Base-by-base conservation (phyloP, 495 filamentous ascomycete species). In the Geopyxis carbonaria region DNA sequence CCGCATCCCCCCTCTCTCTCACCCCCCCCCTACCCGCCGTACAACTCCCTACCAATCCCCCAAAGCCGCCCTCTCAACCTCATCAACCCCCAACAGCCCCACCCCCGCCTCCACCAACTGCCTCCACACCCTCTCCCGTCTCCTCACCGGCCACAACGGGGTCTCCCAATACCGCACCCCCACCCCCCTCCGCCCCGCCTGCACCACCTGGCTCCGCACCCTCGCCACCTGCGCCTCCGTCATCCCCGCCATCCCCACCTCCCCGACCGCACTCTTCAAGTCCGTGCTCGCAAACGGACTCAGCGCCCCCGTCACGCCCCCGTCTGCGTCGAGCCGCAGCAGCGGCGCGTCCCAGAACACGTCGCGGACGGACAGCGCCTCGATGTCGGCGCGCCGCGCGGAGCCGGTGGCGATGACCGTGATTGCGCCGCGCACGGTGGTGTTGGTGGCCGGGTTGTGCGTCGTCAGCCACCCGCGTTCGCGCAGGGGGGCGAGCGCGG, bases 401-500 rank as follows among this genome's bases (percentile, higher is more conserved):
- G 77, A 75, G 11, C 84, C 84, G 0, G 83, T 86, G 0, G 72
- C 80, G 5, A 91, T 77, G 3, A 91, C 68, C 3, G 81, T 91
- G 13, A 93, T 54, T 4, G 75, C 72, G 2, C 76, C 63, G 9
- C 25, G 25, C 7, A 7, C 7, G 25, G 13, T 7, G 25, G 25
- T 7, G 25, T n/a, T n/a, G n/a, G n/a, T n/a, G n/a, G n/a, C n/a
- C 2, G 8, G 31, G 14, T 59, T 51, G 14, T 70, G 45, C 28
- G 63, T 69, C 4, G 66, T 72, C 4, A 83, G 60, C 57, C 72
- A 81, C 24, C 65, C 67, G 23, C 61, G 57, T 18, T 69, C 61
- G 7, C 79, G 67, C 1, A 87, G 65, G 3, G 80, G 78, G 20
- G 68, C 57, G 0, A 87, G 64, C 31, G 77, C 72, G 9, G 61